Conservation (phyloP, 2,329 filamentous ascomycete genomes). For the Diatrype stigma region DNA sequence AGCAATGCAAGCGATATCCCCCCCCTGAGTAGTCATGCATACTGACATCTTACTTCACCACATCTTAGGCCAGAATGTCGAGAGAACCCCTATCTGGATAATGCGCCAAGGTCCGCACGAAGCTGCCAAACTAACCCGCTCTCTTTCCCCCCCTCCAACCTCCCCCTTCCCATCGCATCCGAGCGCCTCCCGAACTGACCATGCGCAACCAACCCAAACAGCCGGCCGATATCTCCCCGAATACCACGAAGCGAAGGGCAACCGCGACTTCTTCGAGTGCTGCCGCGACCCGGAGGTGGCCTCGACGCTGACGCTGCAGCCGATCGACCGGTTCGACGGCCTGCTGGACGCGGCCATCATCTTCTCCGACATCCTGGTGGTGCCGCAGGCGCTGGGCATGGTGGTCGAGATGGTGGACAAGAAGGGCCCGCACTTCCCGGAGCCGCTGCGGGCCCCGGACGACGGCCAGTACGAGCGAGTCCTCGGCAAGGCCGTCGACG, state of each 20-base stretch:
- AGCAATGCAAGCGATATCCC: no score
- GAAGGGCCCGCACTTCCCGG: conserved; percentile 91
- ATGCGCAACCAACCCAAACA: conserved; percentile 30
- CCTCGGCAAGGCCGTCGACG: conserved; percentile 74
- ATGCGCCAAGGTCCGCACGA: conserved; percentile 83
- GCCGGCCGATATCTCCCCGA: conserved; percentile 96
- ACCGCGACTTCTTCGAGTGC: conserved; percentile 94
- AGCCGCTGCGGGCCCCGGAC: conserved; percentile 72
- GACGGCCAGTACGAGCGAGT: conserved; percentile 81
- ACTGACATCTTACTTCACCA: conserved; percentile 12
- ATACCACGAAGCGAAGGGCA: conserved; percentile 92
- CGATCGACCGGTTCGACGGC: conserved; percentile 84
- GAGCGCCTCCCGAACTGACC: conserved; percentile 2
- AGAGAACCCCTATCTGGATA: conserved; percentile 95
- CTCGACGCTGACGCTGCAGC: conserved; percentile 89
- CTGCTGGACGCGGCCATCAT: conserved; percentile 97
- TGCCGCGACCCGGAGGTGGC: conserved; percentile 91
- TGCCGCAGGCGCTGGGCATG: conserved; percentile 98
- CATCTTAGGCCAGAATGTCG: conserved; percentile 73
- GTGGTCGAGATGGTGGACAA: conserved; percentile 97
- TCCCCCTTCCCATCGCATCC: no score
- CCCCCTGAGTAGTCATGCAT: no score
- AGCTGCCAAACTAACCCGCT: no score
- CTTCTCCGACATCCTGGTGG: conserved; percentile 96
- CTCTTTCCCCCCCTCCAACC: no score